phyloP scores from a whole-genome alignment of 345 rosid genomes.

The Salix arbutifolia region DNA sequence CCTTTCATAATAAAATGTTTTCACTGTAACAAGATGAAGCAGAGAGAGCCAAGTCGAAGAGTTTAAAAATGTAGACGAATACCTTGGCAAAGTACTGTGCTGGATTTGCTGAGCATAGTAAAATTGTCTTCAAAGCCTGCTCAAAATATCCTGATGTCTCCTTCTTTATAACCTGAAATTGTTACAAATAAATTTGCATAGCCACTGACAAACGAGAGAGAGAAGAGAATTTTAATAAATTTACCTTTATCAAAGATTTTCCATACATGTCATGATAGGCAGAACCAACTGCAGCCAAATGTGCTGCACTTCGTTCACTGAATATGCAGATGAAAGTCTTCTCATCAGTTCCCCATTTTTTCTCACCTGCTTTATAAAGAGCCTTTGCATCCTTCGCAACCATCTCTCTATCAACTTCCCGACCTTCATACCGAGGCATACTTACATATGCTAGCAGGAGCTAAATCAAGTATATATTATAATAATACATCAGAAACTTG shows the following conservation, averaged over 20 bases:
- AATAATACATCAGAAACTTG: slow-evolving; percentile 2
- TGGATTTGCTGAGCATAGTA: slow-evolving; percentile 54
- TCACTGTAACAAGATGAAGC: not conserved
- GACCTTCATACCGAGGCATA: slow-evolving; percentile 49
- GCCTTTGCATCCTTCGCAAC: slow-evolving; percentile 50
- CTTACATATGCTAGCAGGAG: slow-evolving; percentile 50
- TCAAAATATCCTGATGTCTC: slow-evolving; percentile 63
- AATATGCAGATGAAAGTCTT: slow-evolving; percentile 49
- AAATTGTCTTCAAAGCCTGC: slow-evolving; percentile 46
- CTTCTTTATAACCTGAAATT: slow-evolving; percentile 48
- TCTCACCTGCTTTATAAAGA: slow-evolving; percentile 66
- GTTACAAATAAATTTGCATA: not conserved
- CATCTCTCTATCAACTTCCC: slow-evolving; percentile 37
- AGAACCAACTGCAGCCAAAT: slow-evolving; percentile 43
- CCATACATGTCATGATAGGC: slow-evolving; percentile 48
- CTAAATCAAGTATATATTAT: slow-evolving; percentile 26
- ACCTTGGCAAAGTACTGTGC: slow-evolving; percentile 57
- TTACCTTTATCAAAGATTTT: slow-evolving; percentile 52
- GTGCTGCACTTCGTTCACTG: slow-evolving; percentile 57
- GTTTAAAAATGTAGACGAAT: not conserved
- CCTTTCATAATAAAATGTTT: not conserved
- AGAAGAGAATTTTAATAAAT: not conserved
- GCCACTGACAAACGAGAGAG: not conserved
- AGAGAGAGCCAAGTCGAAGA: not conserved
- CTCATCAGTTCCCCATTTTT: slow-evolving; percentile 68